Evolutionary conservation across 495 filamentous ascomycete species (phyloP).

Genomic region (Tirmania nivea): DNA sequence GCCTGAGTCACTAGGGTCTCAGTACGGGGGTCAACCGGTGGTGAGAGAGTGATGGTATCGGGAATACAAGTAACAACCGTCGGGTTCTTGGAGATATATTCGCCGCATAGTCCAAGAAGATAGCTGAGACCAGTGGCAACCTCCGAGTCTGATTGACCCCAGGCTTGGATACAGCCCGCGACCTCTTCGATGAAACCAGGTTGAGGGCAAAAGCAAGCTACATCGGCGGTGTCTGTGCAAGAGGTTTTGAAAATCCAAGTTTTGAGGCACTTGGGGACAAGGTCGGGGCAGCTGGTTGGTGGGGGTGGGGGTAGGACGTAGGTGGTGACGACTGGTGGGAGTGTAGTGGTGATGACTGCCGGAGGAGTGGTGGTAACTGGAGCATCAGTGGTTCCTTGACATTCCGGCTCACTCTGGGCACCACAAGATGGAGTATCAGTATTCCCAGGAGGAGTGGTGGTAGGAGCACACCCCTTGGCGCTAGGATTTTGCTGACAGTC

Average conservation of each 20-base stretch:
- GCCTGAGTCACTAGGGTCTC: conserved; percentile 6
- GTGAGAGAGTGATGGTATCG: conserved; percentile 34
- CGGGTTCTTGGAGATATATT: conserved; percentile 53
- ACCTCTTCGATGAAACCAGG: conserved; percentile 55
- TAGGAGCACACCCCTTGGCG: conserved; percentile 8
- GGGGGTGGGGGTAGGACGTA: conserved; percentile 16
- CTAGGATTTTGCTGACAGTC: background rate
- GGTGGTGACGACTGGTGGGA: conserved; percentile 1
- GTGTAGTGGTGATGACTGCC: conserved; percentile 2
- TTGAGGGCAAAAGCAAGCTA: conserved; percentile 70
- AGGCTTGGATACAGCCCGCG: conserved; percentile 58
- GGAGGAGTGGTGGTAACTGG: conserved; percentile 1
- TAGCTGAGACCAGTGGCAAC: conserved; percentile 52
- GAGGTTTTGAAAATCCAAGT: conserved; percentile 59
- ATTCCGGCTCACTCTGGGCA: conserved; percentile 2
- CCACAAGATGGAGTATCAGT: conserved; percentile 23
- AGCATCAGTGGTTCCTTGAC: background rate
- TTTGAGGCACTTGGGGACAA: conserved; percentile 79
- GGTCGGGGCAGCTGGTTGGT: conserved; percentile 35
- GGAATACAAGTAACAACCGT: conserved; percentile 50
- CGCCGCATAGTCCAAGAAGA: conserved; percentile 80
- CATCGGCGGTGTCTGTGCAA: conserved; percentile 69
- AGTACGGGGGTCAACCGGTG: conserved; percentile 12
- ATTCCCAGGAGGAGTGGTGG: conserved; percentile 22
- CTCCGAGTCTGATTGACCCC: conserved; percentile 43